Evolutionary conservation across 148 eudicot species (phyloP), one percentile per base, ranked within the genome.

Genomic region (Pouteria glomerata): DNA sequence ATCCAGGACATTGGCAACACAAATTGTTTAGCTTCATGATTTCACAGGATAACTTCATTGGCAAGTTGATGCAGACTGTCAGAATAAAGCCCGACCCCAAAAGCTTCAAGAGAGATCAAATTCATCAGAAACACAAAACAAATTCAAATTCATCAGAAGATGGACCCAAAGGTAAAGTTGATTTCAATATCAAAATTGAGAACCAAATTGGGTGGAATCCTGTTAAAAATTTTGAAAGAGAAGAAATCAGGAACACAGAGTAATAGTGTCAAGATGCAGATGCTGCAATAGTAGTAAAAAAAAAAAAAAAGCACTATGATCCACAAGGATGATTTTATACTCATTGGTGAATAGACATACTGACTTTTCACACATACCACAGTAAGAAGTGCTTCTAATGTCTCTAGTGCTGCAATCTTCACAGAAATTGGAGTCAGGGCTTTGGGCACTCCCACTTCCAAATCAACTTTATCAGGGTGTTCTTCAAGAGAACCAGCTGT

Each of bases 331-430:
- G 4, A 42, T 26, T 12, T 39, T n/a, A 56, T 41, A 35, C 62
- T 68, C 71, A 68, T 6, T 44, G 34, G 1, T 13, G 24, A 50
- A 51, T 29, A 57, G 23, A 47, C 23, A 57, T 19, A 21, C 19
- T 21, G 34, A 57, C 53, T 50, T 60, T 39, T 11, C 53, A 41
- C 57, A 77, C 87, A 47, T 87, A 94, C 98, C 93, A 91, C 91
- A 39, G 78, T 81, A 12, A 94, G 75, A 78, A 94, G 93, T 72
- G 96, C 85, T 76, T 94, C 93, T 71, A 94, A 72, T 24, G 90
- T 80, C 74, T 89, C 86, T 11, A 91, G 53, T 42, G 96, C 97
- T 75, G 97, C 97, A 64, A 86, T 85, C 78, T 87, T 86, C 44
- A 89, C 74, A 23, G 95, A 68, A 37, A 87, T 55, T 65, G 85